Percentiles rank a stretch among this genome's conserved stretches.
Evolutionary conservation across 108 stramenopile genomes (phyloP).

Genomic region (Licmophora abbreviata): DNA sequence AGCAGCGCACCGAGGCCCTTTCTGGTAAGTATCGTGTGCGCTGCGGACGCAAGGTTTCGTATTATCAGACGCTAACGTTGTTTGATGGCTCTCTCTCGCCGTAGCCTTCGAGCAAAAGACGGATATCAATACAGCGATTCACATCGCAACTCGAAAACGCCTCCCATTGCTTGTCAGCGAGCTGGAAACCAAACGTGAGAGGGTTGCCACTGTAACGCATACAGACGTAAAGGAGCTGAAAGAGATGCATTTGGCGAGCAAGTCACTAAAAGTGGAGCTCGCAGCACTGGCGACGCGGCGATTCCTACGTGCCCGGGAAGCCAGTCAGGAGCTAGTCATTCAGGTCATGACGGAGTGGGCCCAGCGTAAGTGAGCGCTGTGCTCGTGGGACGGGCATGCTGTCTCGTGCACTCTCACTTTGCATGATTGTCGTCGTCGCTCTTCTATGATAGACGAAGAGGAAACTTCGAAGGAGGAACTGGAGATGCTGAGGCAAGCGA

Average conservation of each 20-base stretch:
- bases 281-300: slow-evolving; percentile 60
- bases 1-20: slow-evolving; percentile 51
- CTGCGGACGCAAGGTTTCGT: no score
- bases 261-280: slow-evolving; percentile 63
- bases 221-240: slow-evolving; percentile 78
- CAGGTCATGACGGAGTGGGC: slow-evolving; percentile 70
- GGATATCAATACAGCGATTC: slow-evolving; percentile 79
- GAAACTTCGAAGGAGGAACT: not conserved
- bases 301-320: slow-evolving; percentile 58
- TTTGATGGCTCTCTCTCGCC: not conserved
- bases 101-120: slow-evolving; percentile 81
- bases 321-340: slow-evolving; percentile 59
- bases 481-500: not conserved
- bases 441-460: not conserved
- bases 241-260: slow-evolving; percentile 74
- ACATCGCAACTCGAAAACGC: slow-evolving; percentile 72
- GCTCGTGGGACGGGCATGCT: not conserved
- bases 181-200: slow-evolving; percentile 61
- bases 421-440: not conserved
- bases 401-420: not conserved
- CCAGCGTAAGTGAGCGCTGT: not conserved
- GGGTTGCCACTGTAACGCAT: slow-evolving; percentile 60
- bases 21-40: no score
- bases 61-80: not conserved
- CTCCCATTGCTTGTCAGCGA: slow-evolving; percentile 61